Base-by-base conservation (phyloP, 1,284 basidiomycete species). In the Cutaneotrichosporon sp. region DNA sequence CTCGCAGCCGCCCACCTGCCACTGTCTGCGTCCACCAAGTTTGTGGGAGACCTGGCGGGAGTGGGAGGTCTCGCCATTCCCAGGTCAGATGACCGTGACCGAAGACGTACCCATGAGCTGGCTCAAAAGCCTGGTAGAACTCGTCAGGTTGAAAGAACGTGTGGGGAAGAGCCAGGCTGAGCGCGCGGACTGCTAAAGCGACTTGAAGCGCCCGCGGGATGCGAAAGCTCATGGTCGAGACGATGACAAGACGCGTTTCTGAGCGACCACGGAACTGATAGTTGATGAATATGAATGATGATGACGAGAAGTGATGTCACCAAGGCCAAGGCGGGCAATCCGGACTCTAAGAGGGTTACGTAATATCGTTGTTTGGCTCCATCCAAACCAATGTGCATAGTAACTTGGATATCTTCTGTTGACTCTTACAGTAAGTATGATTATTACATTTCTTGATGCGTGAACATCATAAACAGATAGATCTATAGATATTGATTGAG, bases 121-220 rank as follows among this genome's bases (percentile, higher is more conserved):
- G 90, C 77, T 99, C 97, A 50, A 97, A 85, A 10, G 93, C 87
- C 77, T 99, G 97, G 73, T 90, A 98, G 81, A 92, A 97, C 81
- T 99, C 97, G 80, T 99, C 97, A 2, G 97, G 96, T 77, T 98
- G 95, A 78, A 99, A 99, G 82, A 90, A 92, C 0, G 94, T 93
- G 58, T 86, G 85, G 0, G 91, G 94, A 30, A 83, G 80, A 14
- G 94, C 74, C 1, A 78, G 69, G 1, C 62, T 30, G 42, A 82
- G 73, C 11, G 78, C 36, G 18, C 84, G 79, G 55, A 85, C 62
- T 3, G 64, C 30, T 38, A 84, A 68, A 1, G 81, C 66, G 5
- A 53, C 31, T 18, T 18, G 51, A 10, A 53, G 31, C 9, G 31
- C 31, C 31, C 51, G 51, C 16, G 51, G 51, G 5, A 53, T 0